These are phyloP conservation scores for Spencermartinsiella ligniputridi DNA, from an alignment of 1,139 yeast species.

Conservation along the genomic window DNA sequence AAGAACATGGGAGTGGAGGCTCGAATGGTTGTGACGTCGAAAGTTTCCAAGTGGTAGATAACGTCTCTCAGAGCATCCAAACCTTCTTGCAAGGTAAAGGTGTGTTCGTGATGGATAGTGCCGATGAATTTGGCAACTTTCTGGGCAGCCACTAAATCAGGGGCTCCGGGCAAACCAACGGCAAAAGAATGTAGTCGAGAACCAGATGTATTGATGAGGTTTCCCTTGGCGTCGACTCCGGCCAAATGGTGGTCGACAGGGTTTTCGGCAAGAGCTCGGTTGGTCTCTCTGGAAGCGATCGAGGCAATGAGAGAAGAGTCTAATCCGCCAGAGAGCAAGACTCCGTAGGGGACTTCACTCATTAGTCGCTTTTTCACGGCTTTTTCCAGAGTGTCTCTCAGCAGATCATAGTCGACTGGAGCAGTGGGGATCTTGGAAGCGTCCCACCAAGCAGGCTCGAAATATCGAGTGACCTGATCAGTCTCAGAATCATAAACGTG, in stretches of 20 bases:
- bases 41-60: slow-evolving; percentile 92
- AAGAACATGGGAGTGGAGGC: slow-evolving; percentile 99
- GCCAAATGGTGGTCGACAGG: slow-evolving; percentile 55
- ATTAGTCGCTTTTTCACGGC: slow-evolving; percentile 98
- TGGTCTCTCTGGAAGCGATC: slow-evolving; percentile 94
- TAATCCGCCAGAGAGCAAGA: slow-evolving; percentile 90
- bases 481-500: slow-evolving; percentile 92
- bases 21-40: slow-evolving; percentile 96
- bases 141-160: slow-evolving; percentile 93
- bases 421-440: slow-evolving; percentile 65
- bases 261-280: slow-evolving; percentile 59
- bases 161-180: slow-evolving; percentile 95
- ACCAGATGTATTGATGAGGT: slow-evolving; percentile 71
- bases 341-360: slow-evolving; percentile 99
- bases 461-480: slow-evolving; percentile 80
- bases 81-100: slow-evolving; percentile 94
- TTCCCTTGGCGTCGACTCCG: slow-evolving; percentile 88
- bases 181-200: slow-evolving; percentile 92
- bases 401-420: slow-evolving; percentile 63
- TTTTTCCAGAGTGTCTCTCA: slow-evolving; percentile 80
- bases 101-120: slow-evolving; percentile 95
- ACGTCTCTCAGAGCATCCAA: slow-evolving; percentile 93
- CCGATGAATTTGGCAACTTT: slow-evolving; percentile 92
- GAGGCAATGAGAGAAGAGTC: slow-evolving; percentile 96
- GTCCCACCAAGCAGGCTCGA: slow-evolving; percentile 93